These are phyloP conservation scores for Chlamydomonas incerta DNA, from an alignment of 139 green algal genomes.

Conservation along the genomic window DNA sequence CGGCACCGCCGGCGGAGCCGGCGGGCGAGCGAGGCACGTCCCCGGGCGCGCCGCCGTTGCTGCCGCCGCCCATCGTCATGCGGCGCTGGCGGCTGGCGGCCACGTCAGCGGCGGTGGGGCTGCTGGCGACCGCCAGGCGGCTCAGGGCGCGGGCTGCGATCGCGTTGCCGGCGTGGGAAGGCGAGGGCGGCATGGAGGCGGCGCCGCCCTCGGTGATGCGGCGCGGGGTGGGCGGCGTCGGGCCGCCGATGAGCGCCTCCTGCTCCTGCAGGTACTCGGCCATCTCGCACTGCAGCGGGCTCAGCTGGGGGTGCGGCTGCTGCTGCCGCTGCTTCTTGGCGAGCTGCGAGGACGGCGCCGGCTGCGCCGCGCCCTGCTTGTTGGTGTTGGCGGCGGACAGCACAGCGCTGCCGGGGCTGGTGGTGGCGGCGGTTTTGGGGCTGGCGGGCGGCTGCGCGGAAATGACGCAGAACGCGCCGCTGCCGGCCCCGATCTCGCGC, in stretches of 20 bases:
- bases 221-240: no score
- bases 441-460: neutral
- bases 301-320: no score
- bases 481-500: neutral
- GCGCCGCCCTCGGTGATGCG: neutral
- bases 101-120: no score
- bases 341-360: no score
- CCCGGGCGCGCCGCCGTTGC: neutral
- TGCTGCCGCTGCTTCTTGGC: no score
- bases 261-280: neutral
- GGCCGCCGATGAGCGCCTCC: neutral
- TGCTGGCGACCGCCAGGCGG: neutral
- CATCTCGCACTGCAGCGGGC: neutral
- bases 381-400: no score
- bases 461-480: slow-evolving; percentile 14
- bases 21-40: no score
- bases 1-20: no score
- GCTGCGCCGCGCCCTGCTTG: no score
- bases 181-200: no score
- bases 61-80: slow-evolving; percentile 31
- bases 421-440: neutral
- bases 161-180: neutral
- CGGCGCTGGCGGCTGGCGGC: neutral
- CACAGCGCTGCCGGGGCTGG: no score
- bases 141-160: neutral